Evolutionary conservation across 228 moss, liverwort and hornwort genomes (phyloP).

Genomic region (Sphagnum fallax): DNA sequence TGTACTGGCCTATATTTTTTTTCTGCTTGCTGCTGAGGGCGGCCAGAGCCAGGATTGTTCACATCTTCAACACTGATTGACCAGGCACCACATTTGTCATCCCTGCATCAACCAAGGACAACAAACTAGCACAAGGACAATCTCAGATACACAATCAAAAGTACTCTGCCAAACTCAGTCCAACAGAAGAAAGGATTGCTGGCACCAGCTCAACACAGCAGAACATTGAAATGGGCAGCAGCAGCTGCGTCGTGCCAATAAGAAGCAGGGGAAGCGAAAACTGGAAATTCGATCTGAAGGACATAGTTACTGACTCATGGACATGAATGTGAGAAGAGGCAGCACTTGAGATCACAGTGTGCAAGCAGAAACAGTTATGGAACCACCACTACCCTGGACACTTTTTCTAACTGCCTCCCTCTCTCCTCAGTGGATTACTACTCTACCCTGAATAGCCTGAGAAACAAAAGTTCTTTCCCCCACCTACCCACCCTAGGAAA

Average conservation of each 20-base stretch:
- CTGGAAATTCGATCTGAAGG: background rate
- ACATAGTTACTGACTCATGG: conserved; percentile 6
- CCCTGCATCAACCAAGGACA: conserved; percentile 18
- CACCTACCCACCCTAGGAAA: no score
- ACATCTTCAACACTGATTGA: conserved; percentile 10
- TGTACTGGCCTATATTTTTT: conserved; percentile 4
- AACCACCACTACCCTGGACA: background rate
- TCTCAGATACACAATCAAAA: conserved; percentile 8
- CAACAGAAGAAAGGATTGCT: no score
- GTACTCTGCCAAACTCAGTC: no score
- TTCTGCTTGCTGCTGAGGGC: conserved; percentile 1
- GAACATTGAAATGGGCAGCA: conserved; percentile 3
- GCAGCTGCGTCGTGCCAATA: conserved; percentile 6
- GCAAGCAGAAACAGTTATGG: conserved; percentile 34
- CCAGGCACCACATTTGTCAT: conserved; percentile 9
- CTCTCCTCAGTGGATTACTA: no score
- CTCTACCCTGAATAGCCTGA: no score
- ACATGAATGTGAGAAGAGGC: conserved; percentile 11
- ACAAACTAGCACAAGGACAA: conserved; percentile 7
- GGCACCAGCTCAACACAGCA: background rate
- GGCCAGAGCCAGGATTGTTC: conserved; percentile 12
- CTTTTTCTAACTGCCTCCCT: no score
- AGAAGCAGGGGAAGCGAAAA: background rate
- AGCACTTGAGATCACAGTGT: conserved; percentile 25
- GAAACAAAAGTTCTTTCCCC: no score